Percentiles rank a stretch among this genome's conserved stretches.
phyloP scores from a whole-genome alignment of 2,329 filamentous ascomycete species.

The Arthrobotrys sphaeroides region DNA sequence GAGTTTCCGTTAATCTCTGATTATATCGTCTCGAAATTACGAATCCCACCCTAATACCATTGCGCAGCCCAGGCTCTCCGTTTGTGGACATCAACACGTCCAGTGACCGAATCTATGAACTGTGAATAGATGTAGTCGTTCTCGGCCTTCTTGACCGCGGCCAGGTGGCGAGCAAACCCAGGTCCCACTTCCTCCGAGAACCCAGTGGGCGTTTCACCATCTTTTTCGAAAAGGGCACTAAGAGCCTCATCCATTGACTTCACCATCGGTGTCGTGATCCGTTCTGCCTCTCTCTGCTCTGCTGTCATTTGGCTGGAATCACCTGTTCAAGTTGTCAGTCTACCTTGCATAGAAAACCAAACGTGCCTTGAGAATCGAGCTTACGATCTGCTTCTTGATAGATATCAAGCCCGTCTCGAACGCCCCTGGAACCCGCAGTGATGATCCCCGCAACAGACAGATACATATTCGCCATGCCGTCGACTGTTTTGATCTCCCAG shows the following conservation, averaged over 20 bases:
- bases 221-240: constrained; percentile 63
- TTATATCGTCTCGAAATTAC: constrained; percentile 26
- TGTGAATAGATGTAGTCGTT: constrained; percentile 65
- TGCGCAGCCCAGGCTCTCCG: constrained; percentile 71
- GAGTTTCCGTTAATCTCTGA: too few relatives aligned
- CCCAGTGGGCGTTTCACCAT: constrained; percentile 60
- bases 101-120: constrained; percentile 68
- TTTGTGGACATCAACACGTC: constrained; percentile 66
- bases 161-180: constrained; percentile 20
- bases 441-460: constrained; percentile 72
- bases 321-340: constrained; percentile 52
- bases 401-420: constrained; percentile 64
- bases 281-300: constrained; percentile 65
- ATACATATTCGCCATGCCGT: constrained; percentile 82
- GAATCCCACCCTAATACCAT: constrained; percentile 72
- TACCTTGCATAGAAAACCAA: neutral
- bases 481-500: constrained; percentile 82
- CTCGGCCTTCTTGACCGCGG: constrained; percentile 19
- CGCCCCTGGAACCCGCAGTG: constrained; percentile 69
- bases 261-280: constrained; percentile 69
- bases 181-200: constrained; percentile 65
- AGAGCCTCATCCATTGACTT: constrained; percentile 68
- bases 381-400: constrained; percentile 66
- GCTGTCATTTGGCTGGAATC: constrained; percentile 67
- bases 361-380: neutral